Percentiles rank a stretch among this genome's conserved stretches.
Evolutionary conservation across 495 filamentous ascomycete species (phyloP).

Genomic region (Penicillium odoratum): DNA sequence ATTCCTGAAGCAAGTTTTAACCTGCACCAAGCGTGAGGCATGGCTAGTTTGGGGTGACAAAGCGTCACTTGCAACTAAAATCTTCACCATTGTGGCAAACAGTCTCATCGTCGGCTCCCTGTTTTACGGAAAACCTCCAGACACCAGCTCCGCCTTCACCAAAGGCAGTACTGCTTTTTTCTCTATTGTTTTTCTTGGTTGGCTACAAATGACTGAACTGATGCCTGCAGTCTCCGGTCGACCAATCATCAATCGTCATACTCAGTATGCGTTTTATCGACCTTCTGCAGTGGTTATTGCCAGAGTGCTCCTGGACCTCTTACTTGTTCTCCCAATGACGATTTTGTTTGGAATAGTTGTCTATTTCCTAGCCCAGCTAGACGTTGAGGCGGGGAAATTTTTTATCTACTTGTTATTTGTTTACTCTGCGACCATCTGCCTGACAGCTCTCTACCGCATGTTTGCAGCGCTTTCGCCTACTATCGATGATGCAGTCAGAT

Average conservation of each 20-base stretch:
- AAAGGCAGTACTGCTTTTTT: constrained; percentile 77
- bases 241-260: constrained; percentile 74
- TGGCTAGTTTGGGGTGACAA: constrained; percentile 44
- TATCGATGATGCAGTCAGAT: constrained; percentile 42
- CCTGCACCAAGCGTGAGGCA: constrained; percentile 63
- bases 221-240: constrained; percentile 69
- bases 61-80: constrained; percentile 34
- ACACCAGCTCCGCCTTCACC: constrained; percentile 64
- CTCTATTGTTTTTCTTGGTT: constrained; percentile 73
- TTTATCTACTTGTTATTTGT: constrained; percentile 76
- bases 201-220: constrained; percentile 74
- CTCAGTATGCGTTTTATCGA: constrained; percentile 73
- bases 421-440: constrained; percentile 50
- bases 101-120: constrained; percentile 51
- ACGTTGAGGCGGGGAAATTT: constrained; percentile 72
- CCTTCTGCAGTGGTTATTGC: constrained; percentile 78
- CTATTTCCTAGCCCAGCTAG: constrained; percentile 85
- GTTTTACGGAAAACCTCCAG: constrained; percentile 47
- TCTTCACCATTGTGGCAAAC: constrained; percentile 35
- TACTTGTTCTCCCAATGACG: constrained; percentile 65
- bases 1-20: constrained; percentile 60
- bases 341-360: constrained; percentile 71
- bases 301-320: constrained; percentile 72
- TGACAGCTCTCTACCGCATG: constrained; percentile 48
- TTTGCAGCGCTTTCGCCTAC: constrained; percentile 44